These are phyloP conservation scores for Amphirosellinia nigrospora DNA, from an alignment of 495 filamentous ascomycete species.

Conservation along the genomic window DNA sequence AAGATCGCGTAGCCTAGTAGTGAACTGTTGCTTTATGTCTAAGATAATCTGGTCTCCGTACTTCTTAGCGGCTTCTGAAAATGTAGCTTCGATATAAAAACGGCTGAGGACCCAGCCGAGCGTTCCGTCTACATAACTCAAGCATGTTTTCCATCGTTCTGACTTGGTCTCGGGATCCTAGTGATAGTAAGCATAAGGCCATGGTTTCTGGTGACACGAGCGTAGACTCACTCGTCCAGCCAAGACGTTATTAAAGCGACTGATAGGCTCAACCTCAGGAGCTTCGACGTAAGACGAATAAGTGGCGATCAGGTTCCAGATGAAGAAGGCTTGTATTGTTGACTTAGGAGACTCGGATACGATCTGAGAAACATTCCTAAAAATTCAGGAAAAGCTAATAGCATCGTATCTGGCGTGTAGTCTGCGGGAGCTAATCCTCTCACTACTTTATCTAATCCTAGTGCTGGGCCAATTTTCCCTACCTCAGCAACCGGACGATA, in stretches of 20 bases:
- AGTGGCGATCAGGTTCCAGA: slow-evolving; percentile 41
- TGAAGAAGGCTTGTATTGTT: slow-evolving; percentile 43
- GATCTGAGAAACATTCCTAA: slow-evolving; percentile 41
- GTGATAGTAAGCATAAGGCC: background rate
- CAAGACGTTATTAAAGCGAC: slow-evolving; percentile 58
- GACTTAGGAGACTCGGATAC: slow-evolving; percentile 39
- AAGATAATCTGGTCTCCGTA: slow-evolving; percentile 72
- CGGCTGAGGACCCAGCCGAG: slow-evolving; percentile 66
- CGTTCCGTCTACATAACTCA: slow-evolving; percentile 60
- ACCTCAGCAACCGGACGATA: slow-evolving; percentile 54
- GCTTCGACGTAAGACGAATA: slow-evolving; percentile 61
- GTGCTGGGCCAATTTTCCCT: slow-evolving; percentile 57
- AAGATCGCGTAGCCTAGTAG: slow-evolving; percentile 62
- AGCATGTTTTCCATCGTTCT: slow-evolving; percentile 75
- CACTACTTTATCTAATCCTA: slow-evolving; percentile 61
- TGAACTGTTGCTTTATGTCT: slow-evolving; percentile 72
- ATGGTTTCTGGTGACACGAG: background rate
- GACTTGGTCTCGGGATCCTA: slow-evolving; percentile 65
- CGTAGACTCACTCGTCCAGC: slow-evolving; percentile 38
- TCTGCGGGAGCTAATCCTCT: slow-evolving; percentile 58
- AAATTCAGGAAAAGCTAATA: slow-evolving; percentile 48
- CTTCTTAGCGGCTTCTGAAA: slow-evolving; percentile 65
- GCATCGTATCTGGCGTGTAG: slow-evolving; percentile 59
- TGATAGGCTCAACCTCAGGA: slow-evolving; percentile 62
- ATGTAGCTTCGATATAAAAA: slow-evolving; percentile 71